phyloP scores from a whole-genome alignment of 2,329 filamentous ascomycete species.

The Waltergamsia citrina region DNA sequence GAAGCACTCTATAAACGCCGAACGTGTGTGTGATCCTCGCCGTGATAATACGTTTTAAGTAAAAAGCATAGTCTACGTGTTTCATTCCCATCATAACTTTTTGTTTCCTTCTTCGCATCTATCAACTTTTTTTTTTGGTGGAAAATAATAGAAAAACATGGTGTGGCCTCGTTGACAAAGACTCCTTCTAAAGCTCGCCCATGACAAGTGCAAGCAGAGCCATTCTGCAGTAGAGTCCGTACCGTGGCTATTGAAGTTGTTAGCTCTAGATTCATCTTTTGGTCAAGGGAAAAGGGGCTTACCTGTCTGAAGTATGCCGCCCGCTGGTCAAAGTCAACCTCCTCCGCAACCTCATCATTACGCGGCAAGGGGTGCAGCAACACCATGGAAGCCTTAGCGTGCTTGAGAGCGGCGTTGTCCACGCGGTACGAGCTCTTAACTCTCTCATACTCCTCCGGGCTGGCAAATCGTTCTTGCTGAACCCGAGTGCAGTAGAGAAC shows the following conservation, averaged over 20 bases:
- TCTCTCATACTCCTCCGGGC: constrained; percentile 68
- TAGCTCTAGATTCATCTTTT: neutral
- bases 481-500: constrained; percentile 96
- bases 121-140: neutral
- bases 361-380: constrained; percentile 93
- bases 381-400: constrained; percentile 87
- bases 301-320: constrained; percentile 99
- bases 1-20: constrained; percentile 2
- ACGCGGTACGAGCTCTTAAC: constrained; percentile 86
- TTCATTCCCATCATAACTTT: neutral
- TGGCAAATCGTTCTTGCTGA: constrained; percentile 92
- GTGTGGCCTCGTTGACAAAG: constrained; percentile 3
- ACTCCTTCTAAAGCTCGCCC: constrained; percentile 18
- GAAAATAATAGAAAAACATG: constrained; percentile 5
- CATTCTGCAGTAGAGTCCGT: constrained; percentile 97
- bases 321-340: constrained; percentile 94
- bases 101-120: neutral
- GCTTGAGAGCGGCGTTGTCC: constrained; percentile 80
- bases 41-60: constrained; percentile 2
- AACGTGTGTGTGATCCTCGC: neutral
- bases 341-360: constrained; percentile 87
- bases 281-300: constrained; percentile 30
- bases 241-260: constrained; percentile 64
- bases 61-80: neutral
- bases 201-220: constrained; percentile 90